A percentile compares a stretch with the other conserved stretches of the same genome.
Conservation (phyloP, 345 rosid genomes). For the Dovyalis caffra region DNA sequence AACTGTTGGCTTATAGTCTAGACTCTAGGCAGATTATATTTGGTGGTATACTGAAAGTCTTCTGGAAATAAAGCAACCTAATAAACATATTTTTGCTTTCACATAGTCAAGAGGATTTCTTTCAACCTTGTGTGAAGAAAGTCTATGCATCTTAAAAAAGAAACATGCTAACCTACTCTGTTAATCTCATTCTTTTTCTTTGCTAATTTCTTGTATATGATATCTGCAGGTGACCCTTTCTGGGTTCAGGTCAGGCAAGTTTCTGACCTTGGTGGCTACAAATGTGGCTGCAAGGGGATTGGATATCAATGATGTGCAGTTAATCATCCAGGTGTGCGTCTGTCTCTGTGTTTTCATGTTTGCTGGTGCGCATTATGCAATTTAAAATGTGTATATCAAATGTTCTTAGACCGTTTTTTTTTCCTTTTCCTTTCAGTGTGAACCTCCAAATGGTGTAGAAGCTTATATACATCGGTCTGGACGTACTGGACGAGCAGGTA, state of each 20-base stretch:
- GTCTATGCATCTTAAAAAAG: not conserved
- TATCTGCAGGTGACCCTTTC: constrained; percentile 72
- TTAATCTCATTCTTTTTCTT: not conserved
- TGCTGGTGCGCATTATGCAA: not conserved
- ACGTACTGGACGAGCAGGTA: constrained; percentile 99
- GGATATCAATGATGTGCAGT: constrained; percentile 93
- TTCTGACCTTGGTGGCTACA: constrained; percentile 85
- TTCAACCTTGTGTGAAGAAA: not conserved
- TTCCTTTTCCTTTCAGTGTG: constrained; percentile 55
- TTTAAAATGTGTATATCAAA: not conserved
- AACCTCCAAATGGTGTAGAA: constrained; percentile 98
- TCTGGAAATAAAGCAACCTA: not conserved
- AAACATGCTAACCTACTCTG: not conserved
- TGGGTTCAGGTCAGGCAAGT: constrained; percentile 90
- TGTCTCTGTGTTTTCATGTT: not conserved
- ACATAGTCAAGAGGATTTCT: not conserved
- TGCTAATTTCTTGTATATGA: constrained; percentile 4
- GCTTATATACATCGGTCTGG: constrained; percentile 98
- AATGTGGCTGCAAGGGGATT: constrained; percentile 98
- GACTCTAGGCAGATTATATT: not conserved
- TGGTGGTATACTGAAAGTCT: not conserved
- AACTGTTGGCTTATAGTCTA: not conserved
- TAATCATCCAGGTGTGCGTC: constrained; percentile 83
- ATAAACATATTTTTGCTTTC: not conserved
- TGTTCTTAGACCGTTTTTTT: constrained; percentile 15